These are phyloP conservation scores for Tympanopsis confertula DNA, from an alignment of 2,329 filamentous ascomycete genomes.

Conservation along the genomic window DNA sequence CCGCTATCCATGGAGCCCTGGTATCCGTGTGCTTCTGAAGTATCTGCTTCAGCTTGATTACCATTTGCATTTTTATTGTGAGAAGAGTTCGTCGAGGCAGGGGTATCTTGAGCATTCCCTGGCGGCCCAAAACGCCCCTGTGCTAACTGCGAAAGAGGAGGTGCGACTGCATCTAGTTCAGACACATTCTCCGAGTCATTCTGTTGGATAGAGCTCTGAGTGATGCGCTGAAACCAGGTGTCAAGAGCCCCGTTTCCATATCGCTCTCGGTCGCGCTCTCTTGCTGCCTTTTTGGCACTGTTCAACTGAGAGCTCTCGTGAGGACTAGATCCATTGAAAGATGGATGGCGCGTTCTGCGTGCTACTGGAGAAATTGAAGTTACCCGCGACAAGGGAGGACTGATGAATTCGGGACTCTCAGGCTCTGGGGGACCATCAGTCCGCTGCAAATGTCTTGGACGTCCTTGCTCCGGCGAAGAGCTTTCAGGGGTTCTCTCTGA, in stretches of 20 bases:
- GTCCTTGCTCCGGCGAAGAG: too few species aligned
- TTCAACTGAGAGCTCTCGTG: not conserved
- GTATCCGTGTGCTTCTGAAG: not conserved
- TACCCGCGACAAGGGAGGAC: too few species aligned
- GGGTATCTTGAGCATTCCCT: not conserved
- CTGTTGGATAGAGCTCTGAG: not conserved
- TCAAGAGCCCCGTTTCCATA: conserved; percentile 15
- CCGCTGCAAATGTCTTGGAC: too few species aligned
- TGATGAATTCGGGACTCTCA: too few species aligned
- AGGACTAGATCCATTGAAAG: too few species aligned
- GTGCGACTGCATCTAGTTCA: not conserved
- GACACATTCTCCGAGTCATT: not conserved
- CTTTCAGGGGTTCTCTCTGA: too few species aligned
- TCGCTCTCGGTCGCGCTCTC: conserved; percentile 9
- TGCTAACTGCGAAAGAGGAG: not conserved
- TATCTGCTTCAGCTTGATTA: too few species aligned
- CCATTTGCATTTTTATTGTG: too few species aligned
- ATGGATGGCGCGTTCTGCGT: too few species aligned
- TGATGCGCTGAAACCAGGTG: conserved; percentile 13
- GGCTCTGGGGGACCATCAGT: too few species aligned
- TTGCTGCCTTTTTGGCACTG: conserved; percentile 4
- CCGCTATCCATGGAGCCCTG: conserved; percentile 4
- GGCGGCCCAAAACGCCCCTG: not conserved
- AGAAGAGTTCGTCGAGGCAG: too few species aligned
- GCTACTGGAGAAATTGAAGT: too few species aligned